Conservation (phyloP, 2,329 filamentous ascomycete genomes). For the Beauveria sp. region DNA sequence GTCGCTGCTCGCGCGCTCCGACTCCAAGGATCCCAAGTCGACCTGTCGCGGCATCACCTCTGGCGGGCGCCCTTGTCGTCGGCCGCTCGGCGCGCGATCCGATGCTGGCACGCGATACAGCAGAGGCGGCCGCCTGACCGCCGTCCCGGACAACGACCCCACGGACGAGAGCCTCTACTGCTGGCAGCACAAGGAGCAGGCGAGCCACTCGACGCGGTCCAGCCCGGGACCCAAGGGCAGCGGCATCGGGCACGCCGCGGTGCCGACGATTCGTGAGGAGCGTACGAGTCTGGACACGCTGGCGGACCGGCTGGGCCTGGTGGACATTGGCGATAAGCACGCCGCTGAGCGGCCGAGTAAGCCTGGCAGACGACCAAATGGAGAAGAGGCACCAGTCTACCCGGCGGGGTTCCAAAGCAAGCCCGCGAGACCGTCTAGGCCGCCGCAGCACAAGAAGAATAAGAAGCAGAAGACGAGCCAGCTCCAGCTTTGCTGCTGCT, state of each 20-base stretch:
- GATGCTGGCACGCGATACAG: slow-evolving; percentile 14
- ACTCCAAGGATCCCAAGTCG: slow-evolving; percentile 74
- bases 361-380: not conserved
- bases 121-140: not conserved
- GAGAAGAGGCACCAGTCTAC: not conserved
- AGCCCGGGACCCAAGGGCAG: slow-evolving; percentile 35
- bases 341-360: slow-evolving; percentile 14
- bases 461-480: slow-evolving; percentile 23
- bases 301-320: slow-evolving; percentile 66
- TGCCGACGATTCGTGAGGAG: slow-evolving; percentile 50
- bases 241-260: slow-evolving; percentile 2
- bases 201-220: slow-evolving; percentile 39
- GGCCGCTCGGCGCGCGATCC: slow-evolving; percentile 42
- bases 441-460: slow-evolving; percentile 18
- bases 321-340: slow-evolving; percentile 51
- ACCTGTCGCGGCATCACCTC: slow-evolving; percentile 86
- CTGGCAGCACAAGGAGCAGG: slow-evolving; percentile 94
- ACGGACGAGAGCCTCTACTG: slow-evolving; percentile 65
- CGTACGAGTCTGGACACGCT: slow-evolving; percentile 82
- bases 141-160: slow-evolving; percentile 32
- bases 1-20: slow-evolving; percentile 65
- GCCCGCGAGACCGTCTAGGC: not conserved
- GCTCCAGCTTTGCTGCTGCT: slow-evolving; percentile 44
- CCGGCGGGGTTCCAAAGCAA: not conserved
- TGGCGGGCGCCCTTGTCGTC: slow-evolving; percentile 74